phyloP scores from a whole-genome alignment of 2,329 filamentous ascomycete species.

The Colletotrichum sp. region DNA sequence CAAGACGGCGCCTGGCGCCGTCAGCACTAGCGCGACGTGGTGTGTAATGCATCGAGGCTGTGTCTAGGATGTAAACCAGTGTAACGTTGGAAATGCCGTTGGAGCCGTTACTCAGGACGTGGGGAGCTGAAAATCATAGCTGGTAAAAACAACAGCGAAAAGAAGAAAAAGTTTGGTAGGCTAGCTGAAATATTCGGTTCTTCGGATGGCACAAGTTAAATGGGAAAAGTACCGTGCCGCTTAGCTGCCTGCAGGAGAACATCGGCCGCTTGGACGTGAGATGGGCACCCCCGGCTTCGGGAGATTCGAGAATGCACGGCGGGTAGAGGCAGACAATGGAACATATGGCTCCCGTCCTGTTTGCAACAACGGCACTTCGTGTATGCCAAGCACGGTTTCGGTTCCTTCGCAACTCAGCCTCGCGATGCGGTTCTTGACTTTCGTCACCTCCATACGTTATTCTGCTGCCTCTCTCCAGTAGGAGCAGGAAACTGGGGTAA shows the following conservation, averaged over 20 bases:
- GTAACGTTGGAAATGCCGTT: background rate
- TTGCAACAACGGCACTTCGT: background rate
- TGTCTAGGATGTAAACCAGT: background rate
- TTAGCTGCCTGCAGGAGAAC: background rate
- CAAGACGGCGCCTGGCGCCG: background rate
- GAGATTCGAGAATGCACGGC: background rate
- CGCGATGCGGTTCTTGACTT: background rate
- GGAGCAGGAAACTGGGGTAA: background rate
- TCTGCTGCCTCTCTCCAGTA: background rate
- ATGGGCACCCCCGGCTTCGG: background rate
- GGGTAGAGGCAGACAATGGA: background rate
- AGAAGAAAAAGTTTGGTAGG: background rate
- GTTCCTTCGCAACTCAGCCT: background rate
- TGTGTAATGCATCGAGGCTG: background rate
- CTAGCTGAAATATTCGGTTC: background rate
- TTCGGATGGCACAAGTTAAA: background rate
- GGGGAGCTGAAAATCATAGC: background rate
- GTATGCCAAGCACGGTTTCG: background rate
- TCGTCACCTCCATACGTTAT: background rate
- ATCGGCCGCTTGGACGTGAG: background rate
- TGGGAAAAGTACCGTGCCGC: background rate
- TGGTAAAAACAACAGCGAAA: background rate
- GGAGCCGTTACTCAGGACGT: background rate
- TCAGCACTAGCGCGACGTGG: conserved; percentile 1
- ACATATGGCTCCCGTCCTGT: background rate